Percentiles rank a stretch among this genome's conserved stretches.
phyloP scores from a whole-genome alignment of 768 basidiomycete species.

The Tylopilus sp. region DNA sequence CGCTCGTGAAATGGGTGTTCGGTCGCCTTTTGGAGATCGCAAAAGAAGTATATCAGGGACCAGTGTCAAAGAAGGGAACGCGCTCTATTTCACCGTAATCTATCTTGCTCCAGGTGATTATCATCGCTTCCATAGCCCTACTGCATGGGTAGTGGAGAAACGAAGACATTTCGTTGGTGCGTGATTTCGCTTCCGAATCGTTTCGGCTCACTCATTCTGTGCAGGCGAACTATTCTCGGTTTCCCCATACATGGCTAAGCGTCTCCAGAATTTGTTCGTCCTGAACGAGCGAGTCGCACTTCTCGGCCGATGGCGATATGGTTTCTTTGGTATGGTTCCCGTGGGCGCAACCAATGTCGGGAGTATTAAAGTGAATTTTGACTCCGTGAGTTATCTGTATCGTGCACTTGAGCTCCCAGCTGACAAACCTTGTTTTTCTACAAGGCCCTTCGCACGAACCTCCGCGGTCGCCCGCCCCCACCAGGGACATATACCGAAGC shows the following conservation, averaged over 20 bases:
- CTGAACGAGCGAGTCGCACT: conserved; percentile 98
- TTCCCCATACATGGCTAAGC: conserved; percentile 91
- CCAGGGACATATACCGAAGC: conserved; percentile 91
- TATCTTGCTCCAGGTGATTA: conserved; percentile 99
- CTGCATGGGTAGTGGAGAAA: conserved; percentile 96
- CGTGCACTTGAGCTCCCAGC: background rate
- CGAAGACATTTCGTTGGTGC: conserved; percentile 88
- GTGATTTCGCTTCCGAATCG: conserved; percentile 19
- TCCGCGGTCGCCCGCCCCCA: conserved; percentile 66
- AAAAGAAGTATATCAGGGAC: conserved; percentile 41
- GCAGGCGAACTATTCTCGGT: conserved; percentile 93
- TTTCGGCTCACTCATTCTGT: background rate
- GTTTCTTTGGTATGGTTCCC: conserved; percentile 96
- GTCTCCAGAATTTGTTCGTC: conserved; percentile 89
- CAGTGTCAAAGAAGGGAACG: conserved; percentile 67
- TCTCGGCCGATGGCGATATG: conserved; percentile 90
- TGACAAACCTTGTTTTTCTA: background rate
- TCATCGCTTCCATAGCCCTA: conserved; percentile 94
- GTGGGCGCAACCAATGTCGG: conserved; percentile 99
- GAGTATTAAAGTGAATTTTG: conserved; percentile 94
- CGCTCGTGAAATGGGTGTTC: conserved; percentile 66
- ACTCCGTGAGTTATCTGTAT: conserved; percentile 49
- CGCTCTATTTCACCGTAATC: conserved; percentile 89
- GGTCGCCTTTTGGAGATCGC: conserved; percentile 33
- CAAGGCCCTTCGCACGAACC: conserved; percentile 86